A percentile compares a stretch with the other conserved stretches of the same genome.
Conservation (phyloP, 2,329 filamentous ascomycete genomes). For the Hirsutella thompsonii region DNA sequence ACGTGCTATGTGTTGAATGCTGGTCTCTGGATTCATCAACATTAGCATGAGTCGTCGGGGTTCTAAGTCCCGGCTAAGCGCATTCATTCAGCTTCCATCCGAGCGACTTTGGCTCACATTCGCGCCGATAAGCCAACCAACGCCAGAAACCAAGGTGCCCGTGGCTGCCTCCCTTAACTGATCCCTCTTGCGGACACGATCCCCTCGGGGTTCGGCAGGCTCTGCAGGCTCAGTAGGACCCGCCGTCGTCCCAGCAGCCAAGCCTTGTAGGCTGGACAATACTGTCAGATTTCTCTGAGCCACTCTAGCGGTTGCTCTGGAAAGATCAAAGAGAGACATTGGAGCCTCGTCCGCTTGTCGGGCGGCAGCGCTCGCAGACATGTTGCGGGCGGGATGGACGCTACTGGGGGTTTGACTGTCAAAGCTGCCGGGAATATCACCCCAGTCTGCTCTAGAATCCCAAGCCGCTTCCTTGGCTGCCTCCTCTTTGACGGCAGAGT, state of each 20-base stretch:
- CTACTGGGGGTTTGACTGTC: slow-evolving; percentile 15
- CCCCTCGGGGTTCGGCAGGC: slow-evolving; percentile 12
- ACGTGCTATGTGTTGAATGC: too few relatives aligned
- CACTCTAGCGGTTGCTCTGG: slow-evolving; percentile 44
- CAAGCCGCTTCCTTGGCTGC: slow-evolving; percentile 56
- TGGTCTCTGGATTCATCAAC: too few relatives aligned
- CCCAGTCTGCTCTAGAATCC: slow-evolving; percentile 50
- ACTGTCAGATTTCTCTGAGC: slow-evolving; percentile 46
- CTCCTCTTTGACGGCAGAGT: slow-evolving; percentile 52
- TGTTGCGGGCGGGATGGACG: slow-evolving; percentile 16
- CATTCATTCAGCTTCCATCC: neutral
- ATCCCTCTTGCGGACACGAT: slow-evolving; percentile 55
- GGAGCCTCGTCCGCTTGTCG: slow-evolving; percentile 40
- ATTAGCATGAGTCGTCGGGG: too few relatives aligned
- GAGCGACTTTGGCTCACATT: slow-evolving; percentile 13
- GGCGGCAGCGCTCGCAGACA: slow-evolving; percentile 19
- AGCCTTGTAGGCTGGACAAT: slow-evolving; percentile 35
- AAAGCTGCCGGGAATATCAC: slow-evolving; percentile 44
- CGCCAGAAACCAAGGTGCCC: slow-evolving; percentile 52
- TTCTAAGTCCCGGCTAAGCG: too few relatives aligned
- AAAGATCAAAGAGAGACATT: slow-evolving; percentile 53
- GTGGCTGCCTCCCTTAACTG: slow-evolving; percentile 54
- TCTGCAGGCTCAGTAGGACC: neutral
- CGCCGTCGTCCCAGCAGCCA: slow-evolving; percentile 11
- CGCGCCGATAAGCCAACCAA: slow-evolving; percentile 57